Evolutionary conservation across 2,329 filamentous ascomycete genomes (phyloP), one percentile per base, ranked within the genome.

Genomic region (Kalaharituber pfeilii): DNA sequence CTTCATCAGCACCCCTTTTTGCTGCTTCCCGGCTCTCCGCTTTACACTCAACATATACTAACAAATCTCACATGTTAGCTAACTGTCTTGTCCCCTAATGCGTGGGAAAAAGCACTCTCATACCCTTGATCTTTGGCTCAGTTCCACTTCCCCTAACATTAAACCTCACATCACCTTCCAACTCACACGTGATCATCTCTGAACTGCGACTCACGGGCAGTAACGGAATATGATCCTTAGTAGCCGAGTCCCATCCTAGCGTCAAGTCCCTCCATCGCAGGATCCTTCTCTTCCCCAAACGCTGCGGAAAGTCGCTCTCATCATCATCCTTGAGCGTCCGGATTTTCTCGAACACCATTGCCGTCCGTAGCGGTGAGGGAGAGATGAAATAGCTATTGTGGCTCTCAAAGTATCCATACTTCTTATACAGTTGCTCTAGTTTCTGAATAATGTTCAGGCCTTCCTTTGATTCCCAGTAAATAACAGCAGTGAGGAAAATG

Each of bases 71-170:
- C 26, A 36, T 39, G 24, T 25, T 13, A 47, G 42, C 13, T n/a
- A n/a, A n/a, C n/a, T n/a, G n/a, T n/a, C 11, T 20, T 26, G 33
- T 53, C 26, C 45, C 33, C 18, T n/a, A 22, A 15, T 36, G 26
- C 28, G 15, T n/a, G n/a, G n/a, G n/a, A n/a, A n/a, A n/a, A n/a
- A n/a, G n/a, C n/a, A n/a, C n/a, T 20, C 45, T 54, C 69, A 64
- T 64, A 73, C 72, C 66, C 63, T 82, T 82, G 58, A 82, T 79
- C 69, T 82, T 82, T 0, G 79, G 79, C 65, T 82, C 79, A 1
- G 79, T 82, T 1, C 78, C 78, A 1, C 77, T 80, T 1, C 73
- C 77, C 60, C 78, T 67, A 22, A 79, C 70, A 1, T 78, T 81
- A 60, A 80, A 79, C 24, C 75, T 71, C 11, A 79, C 70, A 13